Evolutionary conservation across 345 rosid species (phyloP).

Genomic region (Salix suchowensis): DNA sequence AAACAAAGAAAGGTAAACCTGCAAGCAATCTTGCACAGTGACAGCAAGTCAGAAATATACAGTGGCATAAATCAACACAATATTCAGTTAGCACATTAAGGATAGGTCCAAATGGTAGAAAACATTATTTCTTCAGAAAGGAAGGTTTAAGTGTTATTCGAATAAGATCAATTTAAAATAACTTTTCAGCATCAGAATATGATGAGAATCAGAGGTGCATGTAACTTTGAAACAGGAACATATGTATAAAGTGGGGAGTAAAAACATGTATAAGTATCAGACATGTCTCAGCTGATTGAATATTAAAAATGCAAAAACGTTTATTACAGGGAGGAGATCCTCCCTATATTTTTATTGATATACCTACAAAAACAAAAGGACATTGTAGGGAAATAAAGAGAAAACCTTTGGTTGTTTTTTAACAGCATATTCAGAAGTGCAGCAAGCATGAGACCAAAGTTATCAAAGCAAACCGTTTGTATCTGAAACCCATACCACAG

Average conservation of each 20-base stretch:
- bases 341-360: background rate
- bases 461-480: constrained; percentile 72
- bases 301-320: background rate
- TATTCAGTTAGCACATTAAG: background rate
- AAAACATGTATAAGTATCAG: background rate
- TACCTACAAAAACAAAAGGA: background rate
- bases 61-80: background rate
- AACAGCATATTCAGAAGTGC: constrained; percentile 48
- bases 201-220: no score
- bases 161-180: background rate
- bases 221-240: background rate
- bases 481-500: constrained; percentile 40
- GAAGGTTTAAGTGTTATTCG: background rate
- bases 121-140: background rate
- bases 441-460: constrained; percentile 64
- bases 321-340: background rate
- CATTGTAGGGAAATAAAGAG: constrained; percentile 4
- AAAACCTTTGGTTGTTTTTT: constrained; percentile 60
- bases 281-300: background rate
- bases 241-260: background rate
- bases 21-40: constrained; percentile 47
- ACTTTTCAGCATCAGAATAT: background rate
- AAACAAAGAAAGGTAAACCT: constrained; percentile 61
- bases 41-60: constrained; percentile 23
- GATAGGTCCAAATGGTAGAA: constrained; percentile 6